Evolutionary conservation across 495 filamentous ascomycete genomes (phyloP).

Genomic region (Immersiella caudata): DNA sequence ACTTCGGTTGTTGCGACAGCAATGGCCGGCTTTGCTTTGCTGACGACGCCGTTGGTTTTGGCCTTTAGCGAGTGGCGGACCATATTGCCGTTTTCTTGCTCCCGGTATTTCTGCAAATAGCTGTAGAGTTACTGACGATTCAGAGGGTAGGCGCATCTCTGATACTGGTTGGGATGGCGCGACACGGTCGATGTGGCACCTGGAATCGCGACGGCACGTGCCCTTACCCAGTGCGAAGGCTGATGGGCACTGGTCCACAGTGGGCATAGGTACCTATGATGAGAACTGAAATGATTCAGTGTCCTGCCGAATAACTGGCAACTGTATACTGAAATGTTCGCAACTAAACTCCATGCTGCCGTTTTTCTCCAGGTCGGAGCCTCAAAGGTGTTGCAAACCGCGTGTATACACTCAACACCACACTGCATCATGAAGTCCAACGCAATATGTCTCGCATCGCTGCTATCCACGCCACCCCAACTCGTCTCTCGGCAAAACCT

Average conservation of each 20-base stretch:
- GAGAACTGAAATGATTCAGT: too few relatives aligned
- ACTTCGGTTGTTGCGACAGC: constrained; percentile 18
- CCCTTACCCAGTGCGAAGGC: too few relatives aligned
- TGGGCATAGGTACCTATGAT: too few relatives aligned
- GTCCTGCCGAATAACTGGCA: not conserved
- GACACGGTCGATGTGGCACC: constrained; percentile 8
- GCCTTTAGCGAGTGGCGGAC: constrained; percentile 6
- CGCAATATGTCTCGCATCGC: too few relatives aligned
- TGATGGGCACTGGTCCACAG: too few relatives aligned
- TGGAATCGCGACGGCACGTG: constrained; percentile 12
- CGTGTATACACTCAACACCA: not conserved
- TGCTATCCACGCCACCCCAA: not conserved
- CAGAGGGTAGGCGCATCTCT: not conserved
- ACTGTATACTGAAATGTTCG: not conserved
- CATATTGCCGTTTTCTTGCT: not conserved
- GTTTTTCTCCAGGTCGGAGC: too few relatives aligned
- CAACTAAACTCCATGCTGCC: not conserved
- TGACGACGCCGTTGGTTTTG: constrained; percentile 7
- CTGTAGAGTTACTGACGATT: not conserved
- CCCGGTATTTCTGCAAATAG: not conserved
- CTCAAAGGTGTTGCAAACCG: too few relatives aligned
- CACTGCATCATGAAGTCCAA: not conserved
- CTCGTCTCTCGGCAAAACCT: not conserved
- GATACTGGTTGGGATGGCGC: not conserved
- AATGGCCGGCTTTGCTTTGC: constrained; percentile 15